These are phyloP conservation scores for Tilletia caries DNA, from an alignment of 1,284 basidiomycete species.

Conservation along the genomic window DNA sequence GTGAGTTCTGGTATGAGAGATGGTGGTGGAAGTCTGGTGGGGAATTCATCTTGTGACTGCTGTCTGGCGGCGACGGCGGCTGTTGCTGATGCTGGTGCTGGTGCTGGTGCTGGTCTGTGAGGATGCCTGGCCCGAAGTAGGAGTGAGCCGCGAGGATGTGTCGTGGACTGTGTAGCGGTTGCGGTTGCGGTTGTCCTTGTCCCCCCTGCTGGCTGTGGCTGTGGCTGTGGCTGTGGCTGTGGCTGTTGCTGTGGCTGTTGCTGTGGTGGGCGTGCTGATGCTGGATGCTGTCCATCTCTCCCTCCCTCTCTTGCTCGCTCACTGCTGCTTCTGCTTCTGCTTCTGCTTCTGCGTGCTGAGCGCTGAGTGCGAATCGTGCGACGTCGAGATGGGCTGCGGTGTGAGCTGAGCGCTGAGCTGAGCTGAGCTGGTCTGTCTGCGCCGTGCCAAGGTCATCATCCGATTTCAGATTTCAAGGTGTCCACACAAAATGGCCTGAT, in stretches of 20 bases:
- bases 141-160: constrained; percentile 24
- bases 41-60: constrained; percentile 17
- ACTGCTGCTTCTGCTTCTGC: not conserved
- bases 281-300: not conserved
- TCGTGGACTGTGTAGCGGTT: not conserved
- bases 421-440: no score
- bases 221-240: not conserved
- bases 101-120: constrained; percentile 14
- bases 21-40: not conserved
- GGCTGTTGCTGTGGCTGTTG: not conserved
- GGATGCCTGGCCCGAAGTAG: constrained; percentile 17
- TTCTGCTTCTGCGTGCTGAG: no score
- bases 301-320: not conserved
- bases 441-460: no score
- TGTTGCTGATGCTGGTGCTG: constrained; percentile 19
- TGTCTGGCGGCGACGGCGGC: no score
- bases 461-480: no score
- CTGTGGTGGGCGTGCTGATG: not conserved
- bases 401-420: no score
- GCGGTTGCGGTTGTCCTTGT: not conserved
- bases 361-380: no score
- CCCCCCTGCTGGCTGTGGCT: no score
- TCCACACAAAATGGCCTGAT: no score
- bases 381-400: no score
- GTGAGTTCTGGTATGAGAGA: not conserved